Conservation (phyloP, 1,284 basidiomycete species). For the Golubevia sp. region DNA sequence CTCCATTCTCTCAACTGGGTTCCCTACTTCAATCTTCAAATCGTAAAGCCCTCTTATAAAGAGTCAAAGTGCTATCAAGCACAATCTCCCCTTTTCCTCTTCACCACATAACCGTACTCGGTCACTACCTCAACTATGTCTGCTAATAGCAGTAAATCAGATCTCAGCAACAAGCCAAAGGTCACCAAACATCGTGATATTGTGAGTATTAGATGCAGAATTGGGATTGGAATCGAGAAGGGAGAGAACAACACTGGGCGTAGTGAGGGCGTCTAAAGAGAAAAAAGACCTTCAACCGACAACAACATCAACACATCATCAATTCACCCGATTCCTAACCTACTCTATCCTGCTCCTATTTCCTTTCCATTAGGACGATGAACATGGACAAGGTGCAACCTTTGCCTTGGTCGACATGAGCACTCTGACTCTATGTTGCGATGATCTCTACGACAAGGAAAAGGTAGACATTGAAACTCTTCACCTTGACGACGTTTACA, state of each 20-base stretch:
- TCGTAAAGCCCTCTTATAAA: too few species aligned
- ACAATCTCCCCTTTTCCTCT: too few species aligned
- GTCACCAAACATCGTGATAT: conserved; percentile 37
- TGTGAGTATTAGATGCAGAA: neutral
- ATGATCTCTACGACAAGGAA: neutral
- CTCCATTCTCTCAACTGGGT: conserved; percentile 1
- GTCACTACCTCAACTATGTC: too few species aligned
- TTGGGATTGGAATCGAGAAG: too few species aligned
- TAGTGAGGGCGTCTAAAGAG: too few species aligned
- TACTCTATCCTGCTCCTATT: neutral
- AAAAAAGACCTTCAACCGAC: too few species aligned
- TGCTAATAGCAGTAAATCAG: too few species aligned
- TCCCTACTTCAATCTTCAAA: neutral
- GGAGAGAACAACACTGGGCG: too few species aligned
- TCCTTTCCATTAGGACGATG: conserved; percentile 17
- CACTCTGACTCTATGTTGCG: neutral
- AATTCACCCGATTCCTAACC: neutral
- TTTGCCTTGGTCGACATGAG: neutral
- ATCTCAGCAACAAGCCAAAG: conserved; percentile 24
- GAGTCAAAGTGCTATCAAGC: too few species aligned
- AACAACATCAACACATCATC: neutral
- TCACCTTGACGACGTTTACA: neutral
- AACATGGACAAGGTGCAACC: conserved; percentile 15
- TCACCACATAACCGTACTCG: too few species aligned
- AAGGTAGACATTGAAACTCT: neutral